Evolutionary conservation across 2,329 filamentous ascomycete species (phyloP).

Genomic region (Cladosporium oxysporum): DNA sequence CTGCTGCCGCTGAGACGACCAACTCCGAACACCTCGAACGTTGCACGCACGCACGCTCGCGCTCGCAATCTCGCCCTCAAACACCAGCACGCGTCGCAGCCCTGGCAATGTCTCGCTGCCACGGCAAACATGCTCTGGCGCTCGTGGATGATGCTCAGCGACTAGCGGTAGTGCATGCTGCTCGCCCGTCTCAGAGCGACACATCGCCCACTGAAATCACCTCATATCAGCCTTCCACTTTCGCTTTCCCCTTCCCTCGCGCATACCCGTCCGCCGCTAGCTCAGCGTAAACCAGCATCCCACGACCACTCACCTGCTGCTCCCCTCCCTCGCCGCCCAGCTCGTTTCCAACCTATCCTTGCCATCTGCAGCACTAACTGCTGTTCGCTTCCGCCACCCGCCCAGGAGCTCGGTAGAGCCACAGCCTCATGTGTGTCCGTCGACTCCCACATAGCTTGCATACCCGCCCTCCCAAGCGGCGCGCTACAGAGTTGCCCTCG

Average conservation of each 20-base stretch:
- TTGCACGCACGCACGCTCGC: background rate
- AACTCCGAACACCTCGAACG: background rate
- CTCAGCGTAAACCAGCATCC: conserved; percentile 5
- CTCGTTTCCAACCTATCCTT: conserved; percentile 12
- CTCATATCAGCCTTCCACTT: conserved; percentile 11
- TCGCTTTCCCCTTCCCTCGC: background rate
- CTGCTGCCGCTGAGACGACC: conserved; percentile 7
- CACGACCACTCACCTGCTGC: conserved; percentile 1
- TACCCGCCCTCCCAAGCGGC: background rate
- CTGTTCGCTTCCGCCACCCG: conserved; percentile 6
- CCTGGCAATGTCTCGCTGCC: conserved; percentile 10
- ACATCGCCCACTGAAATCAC: background rate
- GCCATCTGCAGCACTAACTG: conserved; percentile 13
- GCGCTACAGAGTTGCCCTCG: conserved; percentile 18
- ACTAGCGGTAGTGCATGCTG: background rate
- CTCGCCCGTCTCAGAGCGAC: conserved; percentile 16
- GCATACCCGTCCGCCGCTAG: conserved; percentile 10
- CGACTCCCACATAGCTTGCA: conserved; percentile 1
- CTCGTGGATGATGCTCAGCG: background rate
- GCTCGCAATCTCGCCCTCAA: conserved; percentile 17
- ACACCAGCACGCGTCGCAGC: conserved; percentile 11
- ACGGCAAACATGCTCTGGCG: background rate
- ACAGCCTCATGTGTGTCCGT: conserved; percentile 8
- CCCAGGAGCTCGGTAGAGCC: conserved; percentile 17
- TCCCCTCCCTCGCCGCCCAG: conserved; percentile 15